A percentile compares a stretch with the other conserved stretches of the same genome.
These are phyloP conservation scores for Potentilla sterilis DNA, from an alignment of 306 rosid species.

Conservation along the genomic window DNA sequence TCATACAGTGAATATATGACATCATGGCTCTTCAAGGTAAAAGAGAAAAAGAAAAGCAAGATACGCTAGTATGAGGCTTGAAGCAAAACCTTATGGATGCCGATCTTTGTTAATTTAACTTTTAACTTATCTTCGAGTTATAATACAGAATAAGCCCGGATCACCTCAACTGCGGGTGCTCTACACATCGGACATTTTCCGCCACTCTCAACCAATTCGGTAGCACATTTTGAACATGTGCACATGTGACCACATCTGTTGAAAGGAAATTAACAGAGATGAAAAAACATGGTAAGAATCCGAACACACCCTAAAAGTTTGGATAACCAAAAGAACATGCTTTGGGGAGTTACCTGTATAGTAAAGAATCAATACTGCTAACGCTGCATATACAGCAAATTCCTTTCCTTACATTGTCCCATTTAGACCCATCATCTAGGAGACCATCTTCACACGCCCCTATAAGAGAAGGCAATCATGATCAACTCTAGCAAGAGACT, in stretches of 20 bases:
- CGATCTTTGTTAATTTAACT: conserved; percentile 18
- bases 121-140: conserved; percentile 17
- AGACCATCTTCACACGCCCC: conserved; percentile 43
- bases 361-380: conserved; percentile 75
- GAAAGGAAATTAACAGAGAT: conserved; percentile 9
- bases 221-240: conserved; percentile 84
- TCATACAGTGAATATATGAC: conserved; percentile 10
- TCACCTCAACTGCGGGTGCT: conserved; percentile 88
- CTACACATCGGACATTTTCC: conserved; percentile 96
- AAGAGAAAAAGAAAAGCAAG: neutral
- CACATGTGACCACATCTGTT: conserved; percentile 99
- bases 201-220: conserved; percentile 52
- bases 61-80: conserved; percentile 34
- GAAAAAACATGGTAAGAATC: neutral
- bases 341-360: conserved; percentile 66
- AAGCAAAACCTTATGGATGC: conserved; percentile 18
- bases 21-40: neutral
- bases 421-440: conserved; percentile 56
- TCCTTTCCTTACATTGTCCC: conserved; percentile 95
- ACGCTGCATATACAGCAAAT: conserved; percentile 80
- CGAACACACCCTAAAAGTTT: neutral
- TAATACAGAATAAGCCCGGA: conserved; percentile 75
- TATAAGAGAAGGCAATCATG: conserved; percentile 30
- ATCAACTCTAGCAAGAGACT: neutral
- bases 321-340: neutral